A percentile compares a stretch with the other conserved stretches of the same genome.
Evolutionary conservation across 352 stramenopile genomes (phyloP).

Genomic region (Phytophthora palmivora): DNA sequence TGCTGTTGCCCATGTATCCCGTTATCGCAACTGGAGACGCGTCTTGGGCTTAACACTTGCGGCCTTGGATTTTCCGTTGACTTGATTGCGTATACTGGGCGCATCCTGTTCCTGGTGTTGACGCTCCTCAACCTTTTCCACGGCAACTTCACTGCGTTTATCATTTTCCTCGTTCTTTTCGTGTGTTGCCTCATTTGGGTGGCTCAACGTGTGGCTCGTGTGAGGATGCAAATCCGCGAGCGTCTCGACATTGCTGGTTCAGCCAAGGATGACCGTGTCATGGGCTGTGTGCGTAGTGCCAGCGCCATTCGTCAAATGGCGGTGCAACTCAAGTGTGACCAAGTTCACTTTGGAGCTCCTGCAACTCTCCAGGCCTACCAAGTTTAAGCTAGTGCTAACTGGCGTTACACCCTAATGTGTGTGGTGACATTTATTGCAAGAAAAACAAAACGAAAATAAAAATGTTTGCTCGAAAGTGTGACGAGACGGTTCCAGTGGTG

Average conservation of each 20-base stretch:
- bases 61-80: constrained; percentile 18
- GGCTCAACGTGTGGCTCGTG: constrained; percentile 33
- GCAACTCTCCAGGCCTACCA: constrained; percentile 49
- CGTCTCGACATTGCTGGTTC: constrained; percentile 45
- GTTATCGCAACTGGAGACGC: constrained; percentile 42
- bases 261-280: constrained; percentile 34
- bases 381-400: constrained; percentile 25
- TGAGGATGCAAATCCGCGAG: constrained; percentile 40
- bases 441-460: constrained; percentile 7
- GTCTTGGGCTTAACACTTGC: constrained; percentile 40
- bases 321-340: constrained; percentile 50
- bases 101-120: constrained; percentile 30
- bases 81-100: constrained; percentile 32
- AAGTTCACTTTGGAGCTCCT: constrained; percentile 38
- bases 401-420: background rate
- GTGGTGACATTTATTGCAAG: constrained; percentile 13
- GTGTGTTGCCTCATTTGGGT: constrained; percentile 24
- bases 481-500: background rate
- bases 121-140: constrained; percentile 26
- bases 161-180: constrained; percentile 27
- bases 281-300: constrained; percentile 29
- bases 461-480: background rate
- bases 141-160: constrained; percentile 23
- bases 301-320: constrained; percentile 50
- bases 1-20: constrained; percentile 46